A percentile compares a stretch with the other conserved stretches of the same genome.
Evolutionary conservation across 1,284 basidiomycete genomes (phyloP).

Genomic region (Tylopilus sp.): DNA sequence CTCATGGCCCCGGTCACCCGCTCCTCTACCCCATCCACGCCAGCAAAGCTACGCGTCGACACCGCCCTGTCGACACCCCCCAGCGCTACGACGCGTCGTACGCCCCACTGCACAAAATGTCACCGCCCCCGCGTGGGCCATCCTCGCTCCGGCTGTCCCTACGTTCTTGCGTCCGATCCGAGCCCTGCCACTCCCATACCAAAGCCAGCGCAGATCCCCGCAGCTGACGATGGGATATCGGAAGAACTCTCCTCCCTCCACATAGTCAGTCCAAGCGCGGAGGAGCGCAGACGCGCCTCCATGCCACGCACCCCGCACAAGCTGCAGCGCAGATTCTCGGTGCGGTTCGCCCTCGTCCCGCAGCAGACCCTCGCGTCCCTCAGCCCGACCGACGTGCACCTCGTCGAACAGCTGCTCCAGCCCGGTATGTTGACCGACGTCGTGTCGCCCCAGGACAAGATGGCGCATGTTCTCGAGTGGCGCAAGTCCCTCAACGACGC

Average conservation of each 20-base stretch:
- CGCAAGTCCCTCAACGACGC: slow-evolving; percentile 20
- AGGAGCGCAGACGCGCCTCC: slow-evolving; percentile 9
- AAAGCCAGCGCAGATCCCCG: background rate
- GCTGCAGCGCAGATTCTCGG: slow-evolving; percentile 24
- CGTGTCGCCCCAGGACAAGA: slow-evolving; percentile 17
- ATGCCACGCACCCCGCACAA: slow-evolving; percentile 2
- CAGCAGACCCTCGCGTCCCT: slow-evolving; percentile 33
- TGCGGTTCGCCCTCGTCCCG: slow-evolving; percentile 33
- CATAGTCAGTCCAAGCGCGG: slow-evolving; percentile 26
- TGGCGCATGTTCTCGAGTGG: slow-evolving; percentile 28
- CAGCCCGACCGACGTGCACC: slow-evolving; percentile 25
- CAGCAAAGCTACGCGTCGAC: slow-evolving; percentile 17
- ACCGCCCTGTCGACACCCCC: slow-evolving; percentile 19
- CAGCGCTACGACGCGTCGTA: slow-evolving; percentile 34
- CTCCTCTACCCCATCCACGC: slow-evolving; percentile 31
- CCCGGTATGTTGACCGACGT: slow-evolving; percentile 30
- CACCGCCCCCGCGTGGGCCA: slow-evolving; percentile 51
- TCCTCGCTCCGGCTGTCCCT: slow-evolving; percentile 55
- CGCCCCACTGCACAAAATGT: slow-evolving; percentile 51
- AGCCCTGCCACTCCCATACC: slow-evolving; percentile 16
- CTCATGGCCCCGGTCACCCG: slow-evolving; percentile 31
- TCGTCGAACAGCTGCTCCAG: slow-evolving; percentile 33
- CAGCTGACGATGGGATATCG: slow-evolving; percentile 19
- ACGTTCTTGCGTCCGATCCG: slow-evolving; percentile 21
- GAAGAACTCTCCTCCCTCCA: slow-evolving; percentile 32